Percentiles rank a stretch among this genome's conserved stretches.
These are phyloP conservation scores for Lineolata rhizophorae DNA, from an alignment of 495 filamentous ascomycete genomes.

Conservation along the genomic window DNA sequence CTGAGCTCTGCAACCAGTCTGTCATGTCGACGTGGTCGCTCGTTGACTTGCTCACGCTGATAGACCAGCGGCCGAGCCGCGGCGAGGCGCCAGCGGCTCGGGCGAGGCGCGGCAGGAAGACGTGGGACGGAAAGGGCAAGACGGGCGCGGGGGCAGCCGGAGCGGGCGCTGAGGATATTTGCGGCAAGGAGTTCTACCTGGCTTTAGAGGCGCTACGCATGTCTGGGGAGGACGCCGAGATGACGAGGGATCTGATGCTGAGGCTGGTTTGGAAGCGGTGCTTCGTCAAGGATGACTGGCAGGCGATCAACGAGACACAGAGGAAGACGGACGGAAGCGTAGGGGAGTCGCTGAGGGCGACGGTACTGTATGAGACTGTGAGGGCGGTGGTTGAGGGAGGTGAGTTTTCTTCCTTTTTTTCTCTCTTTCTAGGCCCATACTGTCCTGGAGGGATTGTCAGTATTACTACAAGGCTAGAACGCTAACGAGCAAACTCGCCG, in stretches of 20 bases:
- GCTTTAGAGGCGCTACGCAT: constrained; percentile 46
- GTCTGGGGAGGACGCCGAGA: constrained; percentile 25
- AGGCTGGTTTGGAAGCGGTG: constrained; percentile 71
- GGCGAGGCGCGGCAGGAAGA: no score
- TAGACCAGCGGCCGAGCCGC: constrained; percentile 18
- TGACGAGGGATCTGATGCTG: constrained; percentile 31
- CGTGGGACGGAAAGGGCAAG: no score
- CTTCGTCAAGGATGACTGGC: constrained; percentile 60
- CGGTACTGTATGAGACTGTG: constrained; percentile 27
- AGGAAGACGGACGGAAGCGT: constrained; percentile 27
- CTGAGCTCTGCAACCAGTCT: constrained; percentile 41
- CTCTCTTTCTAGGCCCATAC: no score
- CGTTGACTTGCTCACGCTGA: constrained; percentile 65
- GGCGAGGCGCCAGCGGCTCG: no score
- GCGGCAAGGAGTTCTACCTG: constrained; percentile 32
- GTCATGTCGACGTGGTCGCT: constrained; percentile 43
- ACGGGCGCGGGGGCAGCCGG: no score
- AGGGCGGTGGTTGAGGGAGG: constrained; percentile 22
- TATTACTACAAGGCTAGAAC: no score
- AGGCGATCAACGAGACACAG: constrained; percentile 30
- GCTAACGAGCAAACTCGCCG: no score
- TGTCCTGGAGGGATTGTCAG: background rate
- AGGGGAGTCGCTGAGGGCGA: constrained; percentile 22
- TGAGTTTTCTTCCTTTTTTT: constrained; percentile 15
- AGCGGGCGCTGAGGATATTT: constrained; percentile 17